These are phyloP conservation scores for Plenodomus tracheiphilus DNA, from an alignment of 2,329 filamentous ascomycete species.

Conservation along the genomic window DNA sequence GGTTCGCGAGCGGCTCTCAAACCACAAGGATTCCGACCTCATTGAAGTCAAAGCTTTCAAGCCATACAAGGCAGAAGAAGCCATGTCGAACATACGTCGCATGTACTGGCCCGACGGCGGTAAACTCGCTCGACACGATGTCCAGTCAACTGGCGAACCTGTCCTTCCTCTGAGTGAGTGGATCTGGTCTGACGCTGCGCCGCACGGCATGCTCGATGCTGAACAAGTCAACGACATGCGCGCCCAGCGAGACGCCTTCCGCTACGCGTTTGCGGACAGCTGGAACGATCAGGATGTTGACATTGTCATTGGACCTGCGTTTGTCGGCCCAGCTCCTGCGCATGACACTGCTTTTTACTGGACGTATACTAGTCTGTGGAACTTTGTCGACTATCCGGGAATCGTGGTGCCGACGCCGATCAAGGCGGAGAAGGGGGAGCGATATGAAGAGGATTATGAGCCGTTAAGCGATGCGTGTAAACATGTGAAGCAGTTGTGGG, in stretches of 20 bases:
- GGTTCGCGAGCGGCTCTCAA: constrained; percentile 26
- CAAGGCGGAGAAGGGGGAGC: constrained; percentile 9
- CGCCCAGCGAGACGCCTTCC: constrained; percentile 15
- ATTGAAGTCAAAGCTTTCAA: constrained; percentile 45
- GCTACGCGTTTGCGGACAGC: constrained; percentile 12
- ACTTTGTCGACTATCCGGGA: constrained; percentile 25
- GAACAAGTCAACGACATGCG: constrained; percentile 14
- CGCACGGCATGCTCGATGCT: constrained; percentile 11
- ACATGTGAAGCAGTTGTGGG: constrained; percentile 25
- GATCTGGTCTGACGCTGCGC: constrained; percentile 9
- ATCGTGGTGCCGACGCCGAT: constrained; percentile 24
- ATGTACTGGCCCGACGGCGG: constrained; percentile 56
- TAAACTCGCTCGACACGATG: constrained; percentile 30
- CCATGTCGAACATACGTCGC: constrained; percentile 36
- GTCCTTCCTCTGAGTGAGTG: constrained; percentile 48
- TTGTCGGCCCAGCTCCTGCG: constrained; percentile 21
- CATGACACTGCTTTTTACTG: constrained; percentile 28
- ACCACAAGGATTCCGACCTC: neutral
- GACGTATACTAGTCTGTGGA: constrained; percentile 25
- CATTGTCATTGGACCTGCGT: constrained; percentile 22
- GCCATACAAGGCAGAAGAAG: constrained; percentile 35
- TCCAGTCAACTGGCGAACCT: constrained; percentile 50
- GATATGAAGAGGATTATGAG: constrained; percentile 16
- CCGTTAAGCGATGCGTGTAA: constrained; percentile 22
- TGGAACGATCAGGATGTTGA: constrained; percentile 28